Conservation (phyloP, 176 grass and related monocot species). For the Pontederia paniculata region DNA sequence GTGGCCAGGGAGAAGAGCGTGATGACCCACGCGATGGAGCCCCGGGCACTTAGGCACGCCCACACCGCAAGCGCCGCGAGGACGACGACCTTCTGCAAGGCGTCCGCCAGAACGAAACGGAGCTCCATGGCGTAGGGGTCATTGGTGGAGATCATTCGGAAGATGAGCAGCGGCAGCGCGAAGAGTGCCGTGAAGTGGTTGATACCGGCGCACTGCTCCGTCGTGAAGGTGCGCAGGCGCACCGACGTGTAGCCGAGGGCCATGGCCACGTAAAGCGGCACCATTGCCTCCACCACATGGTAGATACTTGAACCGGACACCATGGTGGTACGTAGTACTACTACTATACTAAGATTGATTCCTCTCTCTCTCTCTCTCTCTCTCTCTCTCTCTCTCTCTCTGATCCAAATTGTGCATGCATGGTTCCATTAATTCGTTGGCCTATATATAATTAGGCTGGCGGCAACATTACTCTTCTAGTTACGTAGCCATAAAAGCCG, state of each 20-base stretch:
- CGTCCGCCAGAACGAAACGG: conserved; percentile 1
- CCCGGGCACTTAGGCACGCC: neutral
- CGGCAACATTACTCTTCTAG: no score
- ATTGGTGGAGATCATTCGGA: conserved; percentile 2
- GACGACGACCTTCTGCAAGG: neutral
- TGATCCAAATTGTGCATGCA: no score
- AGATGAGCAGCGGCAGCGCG: conserved; percentile 7
- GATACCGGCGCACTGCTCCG: conserved; percentile 3
- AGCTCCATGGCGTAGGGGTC: conserved; percentile 3
- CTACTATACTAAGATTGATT: neutral
- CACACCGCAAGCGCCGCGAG: neutral
- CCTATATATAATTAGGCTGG: no score
- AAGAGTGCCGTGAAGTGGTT: conserved; percentile 5
- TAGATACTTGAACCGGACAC: neutral
- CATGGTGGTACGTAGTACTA: neutral
- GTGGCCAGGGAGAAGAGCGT: conserved; percentile 6
- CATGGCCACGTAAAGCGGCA: conserved; percentile 1
- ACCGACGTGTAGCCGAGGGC: conserved; percentile 1
- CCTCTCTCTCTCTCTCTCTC: neutral
- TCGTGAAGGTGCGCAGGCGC: neutral
- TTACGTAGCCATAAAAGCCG: no score
- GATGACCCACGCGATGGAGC: conserved; percentile 1
- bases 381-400: no score
- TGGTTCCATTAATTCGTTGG: no score
- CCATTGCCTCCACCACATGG: conserved; percentile 6